Evolutionary conservation across 768 basidiomycete species (phyloP).

Genomic region (Lactifluus piperatus): DNA sequence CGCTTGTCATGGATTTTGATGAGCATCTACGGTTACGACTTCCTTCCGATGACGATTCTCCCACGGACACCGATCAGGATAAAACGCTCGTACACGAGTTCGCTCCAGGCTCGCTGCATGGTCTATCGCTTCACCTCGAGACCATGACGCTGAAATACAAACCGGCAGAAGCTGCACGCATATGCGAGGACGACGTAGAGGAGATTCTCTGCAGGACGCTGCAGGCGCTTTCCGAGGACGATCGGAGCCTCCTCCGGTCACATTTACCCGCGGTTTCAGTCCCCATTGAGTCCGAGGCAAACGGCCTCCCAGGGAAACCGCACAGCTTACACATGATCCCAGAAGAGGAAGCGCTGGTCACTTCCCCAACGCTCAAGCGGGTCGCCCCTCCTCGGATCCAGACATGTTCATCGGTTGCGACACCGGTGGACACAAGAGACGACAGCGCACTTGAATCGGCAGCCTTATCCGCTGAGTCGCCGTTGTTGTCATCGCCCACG

Average conservation of each 20-base stretch:
- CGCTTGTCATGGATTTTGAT: slow-evolving; percentile 14
- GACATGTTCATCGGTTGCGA: neutral
- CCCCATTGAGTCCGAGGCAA: neutral
- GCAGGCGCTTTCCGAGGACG: neutral
- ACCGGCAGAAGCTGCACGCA: slow-evolving; percentile 19
- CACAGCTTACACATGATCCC: neutral
- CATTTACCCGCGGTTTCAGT: neutral
- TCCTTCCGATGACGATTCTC: neutral
- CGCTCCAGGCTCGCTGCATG: neutral
- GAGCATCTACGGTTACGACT: neutral
- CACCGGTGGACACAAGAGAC: neutral
- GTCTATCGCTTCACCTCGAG: slow-evolving; percentile 8
- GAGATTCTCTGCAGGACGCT: slow-evolving; percentile 11
- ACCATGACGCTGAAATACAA: slow-evolving; percentile 16
- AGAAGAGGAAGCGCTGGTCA: slow-evolving; percentile 9
- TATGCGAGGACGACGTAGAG: slow-evolving; percentile 18
- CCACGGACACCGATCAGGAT: neutral
- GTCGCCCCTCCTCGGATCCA: neutral
- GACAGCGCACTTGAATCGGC: neutral
- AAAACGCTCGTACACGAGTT: neutral
- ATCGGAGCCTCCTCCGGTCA: neutral
- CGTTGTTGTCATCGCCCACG: slow-evolving; percentile 6
- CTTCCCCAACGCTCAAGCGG: neutral
- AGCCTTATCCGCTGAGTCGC: neutral
- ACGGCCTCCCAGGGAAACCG: neutral